Conservation (phyloP, 495 filamentous ascomycete genomes). For the Annulohypoxylon moriforme region DNA sequence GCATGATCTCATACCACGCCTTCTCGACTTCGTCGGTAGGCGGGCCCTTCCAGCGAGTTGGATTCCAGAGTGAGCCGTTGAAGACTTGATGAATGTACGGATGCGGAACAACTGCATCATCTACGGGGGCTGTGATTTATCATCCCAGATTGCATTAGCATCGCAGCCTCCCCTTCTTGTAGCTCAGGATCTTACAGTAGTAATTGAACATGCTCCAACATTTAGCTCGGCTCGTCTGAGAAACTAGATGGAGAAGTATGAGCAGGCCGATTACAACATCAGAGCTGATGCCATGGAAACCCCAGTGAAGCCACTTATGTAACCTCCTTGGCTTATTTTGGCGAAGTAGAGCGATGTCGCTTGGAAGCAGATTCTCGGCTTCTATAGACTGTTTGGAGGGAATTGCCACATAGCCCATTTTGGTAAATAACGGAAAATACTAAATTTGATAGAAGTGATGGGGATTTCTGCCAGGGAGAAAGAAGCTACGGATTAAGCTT, state of each 20-base stretch:
- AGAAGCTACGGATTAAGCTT: not conserved
- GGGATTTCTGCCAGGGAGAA: not conserved
- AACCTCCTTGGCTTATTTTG: not conserved
- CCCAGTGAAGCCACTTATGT: not conserved
- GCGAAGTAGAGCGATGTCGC: not conserved
- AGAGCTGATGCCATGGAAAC: not conserved
- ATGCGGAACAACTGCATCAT: not conserved
- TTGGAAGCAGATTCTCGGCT: not conserved
- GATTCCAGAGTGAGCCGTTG: slow-evolving; percentile 40
- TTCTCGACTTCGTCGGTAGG: slow-evolving; percentile 7
- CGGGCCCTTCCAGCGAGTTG: slow-evolving; percentile 32
- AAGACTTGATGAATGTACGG: slow-evolving; percentile 9
- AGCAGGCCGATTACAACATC: not conserved
- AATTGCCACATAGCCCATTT: not conserved
- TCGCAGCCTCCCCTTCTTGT: not conserved
- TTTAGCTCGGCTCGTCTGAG: slow-evolving; percentile 4
- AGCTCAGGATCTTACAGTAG: slow-evolving; percentile 14
- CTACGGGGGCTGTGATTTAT: not conserved
- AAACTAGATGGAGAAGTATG: not conserved
- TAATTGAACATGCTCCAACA: slow-evolving; percentile 25
- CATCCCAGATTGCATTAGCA: not conserved
- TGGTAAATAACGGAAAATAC: not conserved
- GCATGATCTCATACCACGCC: slow-evolving; percentile 1
- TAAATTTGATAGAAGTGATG: not conserved
- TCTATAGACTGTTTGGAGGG: not conserved